Conservation (phyloP, 192 early-diverging fungal genomes). For the Mortierella alpina region DNA sequence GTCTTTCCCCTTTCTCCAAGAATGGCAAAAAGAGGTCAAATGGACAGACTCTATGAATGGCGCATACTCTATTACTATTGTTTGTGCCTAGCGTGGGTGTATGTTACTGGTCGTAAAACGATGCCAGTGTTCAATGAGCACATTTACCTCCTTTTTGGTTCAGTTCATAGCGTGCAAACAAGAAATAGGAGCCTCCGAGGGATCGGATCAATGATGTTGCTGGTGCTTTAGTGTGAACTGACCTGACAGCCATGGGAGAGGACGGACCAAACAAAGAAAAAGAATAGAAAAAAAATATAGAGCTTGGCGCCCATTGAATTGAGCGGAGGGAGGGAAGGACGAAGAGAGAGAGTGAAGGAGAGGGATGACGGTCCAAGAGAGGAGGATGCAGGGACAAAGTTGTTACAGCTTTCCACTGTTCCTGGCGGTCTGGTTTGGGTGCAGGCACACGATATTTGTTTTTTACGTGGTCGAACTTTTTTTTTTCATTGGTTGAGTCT, state of each 20-base stretch:
- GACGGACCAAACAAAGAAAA: not conserved
- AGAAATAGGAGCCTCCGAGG: not conserved
- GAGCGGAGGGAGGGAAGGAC: not conserved
- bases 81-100: not conserved
- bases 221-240: no score
- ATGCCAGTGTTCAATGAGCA: not conserved
- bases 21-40: constrained; percentile 2
- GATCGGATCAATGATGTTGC: not conserved
- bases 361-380: not conserved
- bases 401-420: not conserved
- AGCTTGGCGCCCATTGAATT: not conserved
- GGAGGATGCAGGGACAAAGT: not conserved
- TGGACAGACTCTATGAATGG: not conserved
- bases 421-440: no score
- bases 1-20: not conserved
- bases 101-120: not conserved
- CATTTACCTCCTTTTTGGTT: no score
- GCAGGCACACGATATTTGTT: no score
- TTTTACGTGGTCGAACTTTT: no score
- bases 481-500: not conserved
- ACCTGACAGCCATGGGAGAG: not conserved
- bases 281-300: no score
- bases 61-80: no score
- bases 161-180: no score
- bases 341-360: not conserved